These are phyloP conservation scores for Xylaria sp. DNA, from an alignment of 495 filamentous ascomycete genomes.

Conservation along the genomic window DNA sequence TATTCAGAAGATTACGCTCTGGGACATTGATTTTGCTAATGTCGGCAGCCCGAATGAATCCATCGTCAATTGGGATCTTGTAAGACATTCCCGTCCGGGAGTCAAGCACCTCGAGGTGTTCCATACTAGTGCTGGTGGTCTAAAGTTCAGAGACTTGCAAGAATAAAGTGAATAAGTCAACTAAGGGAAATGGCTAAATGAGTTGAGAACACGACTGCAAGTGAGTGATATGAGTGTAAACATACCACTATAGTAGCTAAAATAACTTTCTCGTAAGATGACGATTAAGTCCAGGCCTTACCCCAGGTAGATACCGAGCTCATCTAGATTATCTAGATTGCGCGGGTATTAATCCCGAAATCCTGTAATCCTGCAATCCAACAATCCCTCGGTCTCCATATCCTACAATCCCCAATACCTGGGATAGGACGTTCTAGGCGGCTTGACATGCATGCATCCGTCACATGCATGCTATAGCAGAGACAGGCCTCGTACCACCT, in stretches of 20 bases:
- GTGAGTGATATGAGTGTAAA: constrained; percentile 6
- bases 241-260: not conserved
- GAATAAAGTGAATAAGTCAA: not conserved
- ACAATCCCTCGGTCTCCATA: constrained; percentile 28
- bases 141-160: not conserved
- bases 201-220: not conserved
- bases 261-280: not conserved
- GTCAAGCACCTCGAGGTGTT: constrained; percentile 36
- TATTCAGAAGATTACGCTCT: not conserved
- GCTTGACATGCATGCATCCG: not conserved
- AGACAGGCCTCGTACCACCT: not conserved
- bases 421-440: not conserved
- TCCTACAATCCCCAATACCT: constrained; percentile 25
- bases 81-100: constrained; percentile 42
- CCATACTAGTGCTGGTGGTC: constrained; percentile 26
- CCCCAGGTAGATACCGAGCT: not conserved
- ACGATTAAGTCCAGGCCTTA: not conserved
- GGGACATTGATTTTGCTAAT: constrained; percentile 50
- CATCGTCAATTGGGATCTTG: constrained; percentile 40
- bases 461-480: not conserved
- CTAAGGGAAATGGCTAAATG: not conserved
- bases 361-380: constrained; percentile 41
- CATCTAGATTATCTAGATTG: constrained; percentile 22
- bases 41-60: constrained; percentile 54
- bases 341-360: constrained; percentile 30